Evolutionary conservation across 2,329 filamentous ascomycete genomes (phyloP), one percentile per base, ranked within the genome.

Genomic region (Cordyceps sp.): DNA sequence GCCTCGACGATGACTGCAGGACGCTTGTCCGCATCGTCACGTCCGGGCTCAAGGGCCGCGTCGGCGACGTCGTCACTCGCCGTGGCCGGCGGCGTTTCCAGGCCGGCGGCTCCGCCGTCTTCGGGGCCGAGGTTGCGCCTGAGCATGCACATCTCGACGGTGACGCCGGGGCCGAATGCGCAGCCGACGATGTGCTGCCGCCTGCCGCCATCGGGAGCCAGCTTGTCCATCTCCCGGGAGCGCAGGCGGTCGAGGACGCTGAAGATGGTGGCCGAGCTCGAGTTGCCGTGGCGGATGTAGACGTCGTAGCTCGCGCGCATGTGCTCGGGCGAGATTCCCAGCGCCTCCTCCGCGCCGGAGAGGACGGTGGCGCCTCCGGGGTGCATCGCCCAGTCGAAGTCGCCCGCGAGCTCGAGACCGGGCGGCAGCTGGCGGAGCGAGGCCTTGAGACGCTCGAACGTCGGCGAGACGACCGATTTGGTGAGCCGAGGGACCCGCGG

Each of bases 321-420:
- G 40, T 79, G 74, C 42, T 77, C 68, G 0, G 72, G 54, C 63
- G 6, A 18, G 3, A 31, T 24, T 10, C 53, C 48, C 58, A 82
- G 61, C 2, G 57, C 59, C 26, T 56, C 56, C 47, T 79, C 69
- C 1, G 76, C 70, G 1, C 73, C 73, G 0, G 70, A 62, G 3
- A 82, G 55, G 26, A 82, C 78, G 1, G 73, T 72, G 1, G 71
- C 61, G 14, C 77, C 77, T 5, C 77, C 77, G 0, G 77, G 77
- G 42, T 82, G 77, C 46, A 82, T 65, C 1, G 75, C 77, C 77
- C 77, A 82, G 55, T 82, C 77, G 40, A 78, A 79, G 36, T 77
- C 68, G 0, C 58, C 48, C 0, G 74, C 57, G 0, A 47, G 39
- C n/a, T 49, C 45, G 42, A 64, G 65, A 7, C 49, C 43, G 5